phyloP scores from a whole-genome alignment of 108 stramenopile species.

The Nitzschia putrida region DNA sequence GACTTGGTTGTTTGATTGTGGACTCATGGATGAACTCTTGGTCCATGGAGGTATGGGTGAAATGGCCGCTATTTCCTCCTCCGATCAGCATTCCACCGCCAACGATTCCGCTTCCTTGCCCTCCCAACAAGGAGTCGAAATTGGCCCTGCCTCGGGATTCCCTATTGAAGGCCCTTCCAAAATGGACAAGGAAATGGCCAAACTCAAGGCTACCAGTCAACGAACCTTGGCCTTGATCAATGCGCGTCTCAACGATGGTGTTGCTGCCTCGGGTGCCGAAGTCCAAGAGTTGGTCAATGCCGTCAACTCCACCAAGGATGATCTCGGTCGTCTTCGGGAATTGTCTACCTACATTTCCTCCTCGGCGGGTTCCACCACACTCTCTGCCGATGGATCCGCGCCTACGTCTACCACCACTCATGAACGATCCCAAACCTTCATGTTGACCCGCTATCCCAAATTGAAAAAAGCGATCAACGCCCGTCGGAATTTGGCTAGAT shows the following conservation, averaged over 20 bases:
- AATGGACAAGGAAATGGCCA: slow-evolving; percentile 88
- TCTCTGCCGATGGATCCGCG: slow-evolving; percentile 7
- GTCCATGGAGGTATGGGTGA: slow-evolving; percentile 64
- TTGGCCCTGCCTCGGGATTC: slow-evolving; percentile 60
- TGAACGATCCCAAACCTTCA: slow-evolving; percentile 43
- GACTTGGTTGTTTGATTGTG: slow-evolving; percentile 88
- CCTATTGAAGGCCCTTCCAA: slow-evolving; percentile 72
- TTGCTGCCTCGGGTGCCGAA: slow-evolving; percentile 81
- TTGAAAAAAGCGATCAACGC: slow-evolving; percentile 81
- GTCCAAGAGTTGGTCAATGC: slow-evolving; percentile 89
- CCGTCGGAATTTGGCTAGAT: slow-evolving; percentile 74
- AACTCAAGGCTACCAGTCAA: slow-evolving; percentile 61
- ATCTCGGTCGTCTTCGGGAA: slow-evolving; percentile 79
- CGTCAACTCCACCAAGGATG: slow-evolving; percentile 77
- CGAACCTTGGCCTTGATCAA: slow-evolving; percentile 80
- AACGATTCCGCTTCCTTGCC: slow-evolving; percentile 23
- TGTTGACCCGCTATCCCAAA: slow-evolving; percentile 77
- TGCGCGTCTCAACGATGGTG: slow-evolving; percentile 84
- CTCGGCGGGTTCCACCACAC: neutral
- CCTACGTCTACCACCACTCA: slow-evolving; percentile 9
- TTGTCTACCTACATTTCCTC: slow-evolving; percentile 78
- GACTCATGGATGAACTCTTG: slow-evolving; percentile 83
- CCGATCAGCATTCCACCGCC: slow-evolving; percentile 9
- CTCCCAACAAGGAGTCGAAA: slow-evolving; percentile 65
- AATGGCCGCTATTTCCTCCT: neutral